Base-by-base conservation (phyloP, 2,329 filamentous ascomycete species). In the Ophiostoma himal-ulmi region DNA sequence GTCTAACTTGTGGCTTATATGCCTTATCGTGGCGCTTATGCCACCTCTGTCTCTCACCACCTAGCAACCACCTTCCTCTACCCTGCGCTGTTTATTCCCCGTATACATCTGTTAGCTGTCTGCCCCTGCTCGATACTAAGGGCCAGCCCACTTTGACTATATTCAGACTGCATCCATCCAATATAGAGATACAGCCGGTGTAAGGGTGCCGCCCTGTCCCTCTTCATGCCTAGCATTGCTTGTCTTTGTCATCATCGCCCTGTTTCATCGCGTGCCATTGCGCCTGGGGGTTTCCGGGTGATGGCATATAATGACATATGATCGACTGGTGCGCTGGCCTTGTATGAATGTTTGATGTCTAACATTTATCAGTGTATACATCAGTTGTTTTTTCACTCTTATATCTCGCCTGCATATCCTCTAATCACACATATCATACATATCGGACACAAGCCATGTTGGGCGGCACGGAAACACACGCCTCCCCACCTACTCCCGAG, bases 141-240 rank as follows among this genome's bases (percentile, higher is more conserved):
- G 30, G 26, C 2, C 17, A 67, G 34, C n/a, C 52, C 52, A n/a
- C 52, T 52, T 67, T 64, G 41, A 30, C 37, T 68, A 68, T 68
- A 64, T 41, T 64, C 69, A 67, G 57, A 68, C 68, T 34, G 44
- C 68, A 70, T 22, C 65, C 65, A 68, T 67, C 44, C 60, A 44
- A 71, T 48, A 62, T 57, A 48, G 44, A 69, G 67, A 69, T 14
- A 66, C 17, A 44, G 67, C 70, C 70, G 67, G 60, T 52, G 37
- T 20, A 67, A 5, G 39, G 34, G 22, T 26, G n/a, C 34, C 39
- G 30, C 57, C 30, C 64, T 66, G 30, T 52, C 14, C 10, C 36
- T 14, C 6, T 64, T 34, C 14, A 30, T 69, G 14, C 22, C 26
- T 30, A 52, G 26, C 41, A n/a, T 41, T 26, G 66, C 54, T 20